Base-by-base conservation (phyloP, 768 basidiomycete species). In the Gyrodon lividus region DNA sequence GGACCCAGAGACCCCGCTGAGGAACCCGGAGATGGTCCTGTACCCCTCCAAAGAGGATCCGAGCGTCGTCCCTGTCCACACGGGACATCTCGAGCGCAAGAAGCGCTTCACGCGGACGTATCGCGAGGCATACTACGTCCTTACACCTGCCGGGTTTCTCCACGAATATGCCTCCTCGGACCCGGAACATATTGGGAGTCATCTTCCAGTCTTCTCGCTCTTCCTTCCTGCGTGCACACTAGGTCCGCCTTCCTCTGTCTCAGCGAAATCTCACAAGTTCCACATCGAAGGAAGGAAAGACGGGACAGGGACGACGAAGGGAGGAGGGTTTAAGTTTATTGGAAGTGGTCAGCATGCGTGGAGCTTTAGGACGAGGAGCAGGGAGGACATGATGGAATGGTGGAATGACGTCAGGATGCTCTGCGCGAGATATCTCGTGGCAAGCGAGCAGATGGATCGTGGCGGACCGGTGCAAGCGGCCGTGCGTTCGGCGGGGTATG, bases 351-450 rank as follows among this genome's bases (percentile, higher is more conserved):
- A 81, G 48, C 79, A 83, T 60, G 91, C 91, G 24, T 98, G 89
- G 84, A 89, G 85, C 43, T 98, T 99, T 78, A 80, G 93, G 31
- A 81, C 89, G 41, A 74, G 96, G 53, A 88, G 85, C 52, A 83
- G 89, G 58, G 96, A 98, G 56, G 96, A 98, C 59, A 93, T 98
- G 92, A 92, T 98, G 92, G 97, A 99, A 73, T 97, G 97, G 92
- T 99, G 97, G 97, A 98, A 98, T 65, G 97, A 98, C 65, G 77
- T 95, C 35, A 72, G 91, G 54, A 94, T 95, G 92, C 74, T 96
- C 35, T 95, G 93, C 61, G 92, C 94, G 19, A 72, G 92, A 55
- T 98, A 97, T 67, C 79, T 99, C 47, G 92, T 98, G 35, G 93
- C 94, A 30, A 90, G 87, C 57, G 97, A 98, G 73, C 80, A 84